Evolutionary conservation across 2,329 filamentous ascomycete genomes (phyloP).

Genomic region (Pyrenophora tritici-repentis): DNA sequence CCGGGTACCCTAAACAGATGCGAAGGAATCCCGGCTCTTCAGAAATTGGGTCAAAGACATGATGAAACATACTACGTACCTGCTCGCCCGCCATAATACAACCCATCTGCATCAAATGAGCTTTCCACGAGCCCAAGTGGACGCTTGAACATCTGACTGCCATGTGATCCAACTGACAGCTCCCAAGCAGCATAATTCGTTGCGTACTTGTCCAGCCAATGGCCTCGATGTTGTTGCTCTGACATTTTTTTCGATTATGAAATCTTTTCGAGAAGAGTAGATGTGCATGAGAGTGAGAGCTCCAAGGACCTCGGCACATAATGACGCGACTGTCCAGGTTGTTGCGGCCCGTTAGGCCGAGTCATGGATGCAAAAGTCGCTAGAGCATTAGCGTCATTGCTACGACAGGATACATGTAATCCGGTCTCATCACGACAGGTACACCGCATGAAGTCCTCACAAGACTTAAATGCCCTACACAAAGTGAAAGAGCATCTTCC

Average conservation of each 20-base stretch:
- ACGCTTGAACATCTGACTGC: conserved; percentile 36
- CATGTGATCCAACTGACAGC: conserved; percentile 9
- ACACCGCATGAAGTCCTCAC: too few species aligned
- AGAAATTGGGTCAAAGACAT: neutral
- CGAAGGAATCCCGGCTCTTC: neutral
- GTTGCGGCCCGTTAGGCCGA: neutral
- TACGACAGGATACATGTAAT: neutral
- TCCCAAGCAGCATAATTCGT: conserved; percentile 47
- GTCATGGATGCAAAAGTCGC: neutral
- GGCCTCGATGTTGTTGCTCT: conserved; percentile 3
- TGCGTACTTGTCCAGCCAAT: conserved; percentile 51
- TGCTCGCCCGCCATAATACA: conserved; percentile 52
- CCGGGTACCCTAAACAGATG: neutral
- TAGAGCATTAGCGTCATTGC: conserved; percentile 4
- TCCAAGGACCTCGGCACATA: neutral
- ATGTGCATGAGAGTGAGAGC: too few species aligned
- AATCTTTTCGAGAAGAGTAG: neutral
- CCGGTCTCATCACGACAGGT: too few species aligned
- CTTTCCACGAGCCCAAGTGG: conserved; percentile 52
- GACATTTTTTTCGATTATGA: neutral
- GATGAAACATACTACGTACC: neutral
- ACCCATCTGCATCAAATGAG: conserved; percentile 53
- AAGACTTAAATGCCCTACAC: too few species aligned
- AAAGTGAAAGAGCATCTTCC: too few species aligned
- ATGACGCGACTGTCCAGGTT: neutral